Conservation (phyloP, 306 rosid genomes). For the Geum urbanum region DNA sequence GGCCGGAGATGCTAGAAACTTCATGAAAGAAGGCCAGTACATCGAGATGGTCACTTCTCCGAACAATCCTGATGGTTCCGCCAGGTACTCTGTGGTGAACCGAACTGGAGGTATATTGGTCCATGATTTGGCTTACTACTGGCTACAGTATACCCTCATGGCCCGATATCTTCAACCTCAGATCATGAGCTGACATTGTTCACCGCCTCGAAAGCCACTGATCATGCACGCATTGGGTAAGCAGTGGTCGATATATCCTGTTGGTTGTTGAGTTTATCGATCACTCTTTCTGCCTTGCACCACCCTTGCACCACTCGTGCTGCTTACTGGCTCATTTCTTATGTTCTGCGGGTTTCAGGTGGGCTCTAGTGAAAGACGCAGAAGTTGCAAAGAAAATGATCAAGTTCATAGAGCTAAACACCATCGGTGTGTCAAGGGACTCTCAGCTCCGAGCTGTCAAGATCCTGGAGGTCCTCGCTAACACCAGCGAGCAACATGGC, state of each 20-base stretch:
- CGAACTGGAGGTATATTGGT: conserved; percentile 49
- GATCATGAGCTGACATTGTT: conserved; percentile 68
- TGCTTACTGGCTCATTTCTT: not conserved
- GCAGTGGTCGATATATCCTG: conserved; percentile 4
- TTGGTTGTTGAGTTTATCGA: not conserved
- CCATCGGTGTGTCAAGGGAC: conserved; percentile 90
- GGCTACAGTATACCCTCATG: conserved; percentile 98
- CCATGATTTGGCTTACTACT: conserved; percentile 85
- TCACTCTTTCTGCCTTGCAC: not conserved
- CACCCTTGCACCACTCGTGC: not conserved
- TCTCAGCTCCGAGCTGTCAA: conserved; percentile 87
- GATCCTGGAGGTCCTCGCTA: conserved; percentile 49
- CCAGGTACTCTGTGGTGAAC: conserved; percentile 53
- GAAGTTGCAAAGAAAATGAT: conserved; percentile 71
- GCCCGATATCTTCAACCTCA: conserved; percentile 50
- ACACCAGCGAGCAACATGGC: conserved; percentile 34
- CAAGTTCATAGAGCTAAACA: conserved; percentile 61
- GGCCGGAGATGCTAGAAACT: conserved; percentile 70
- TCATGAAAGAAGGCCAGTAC: conserved; percentile 49
- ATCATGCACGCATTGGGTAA: conserved; percentile 91
- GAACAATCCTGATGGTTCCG: conserved; percentile 84
- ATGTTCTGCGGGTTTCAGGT: conserved; percentile 33
- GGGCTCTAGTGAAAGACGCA: conserved; percentile 80
- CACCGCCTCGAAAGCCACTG: conserved; percentile 81
- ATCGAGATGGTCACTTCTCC: conserved; percentile 89